Conservation (phyloP, 176 grass and related monocot species). For the Oryza glaberrima region DNA sequence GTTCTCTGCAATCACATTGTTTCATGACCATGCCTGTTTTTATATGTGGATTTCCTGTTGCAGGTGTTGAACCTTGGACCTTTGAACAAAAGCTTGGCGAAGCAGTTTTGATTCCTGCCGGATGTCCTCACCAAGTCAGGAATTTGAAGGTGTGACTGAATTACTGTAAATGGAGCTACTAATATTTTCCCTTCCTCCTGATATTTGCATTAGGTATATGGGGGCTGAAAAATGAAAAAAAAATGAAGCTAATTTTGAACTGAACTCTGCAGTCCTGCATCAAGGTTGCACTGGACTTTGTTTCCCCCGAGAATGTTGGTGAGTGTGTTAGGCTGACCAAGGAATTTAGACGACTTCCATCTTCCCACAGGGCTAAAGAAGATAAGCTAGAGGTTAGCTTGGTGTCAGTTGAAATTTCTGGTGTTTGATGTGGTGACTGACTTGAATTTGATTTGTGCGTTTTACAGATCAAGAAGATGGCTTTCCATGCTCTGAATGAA, state of each 20-base stretch:
- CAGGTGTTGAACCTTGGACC: slow-evolving; percentile 90
- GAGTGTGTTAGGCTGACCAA: slow-evolving; percentile 66
- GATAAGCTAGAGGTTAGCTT: slow-evolving; percentile 72
- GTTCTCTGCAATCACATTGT: background rate
- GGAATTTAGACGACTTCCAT: slow-evolving; percentile 75
- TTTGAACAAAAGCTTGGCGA: slow-evolving; percentile 91
- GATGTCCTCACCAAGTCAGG: slow-evolving; percentile 89
- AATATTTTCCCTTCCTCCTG: background rate
- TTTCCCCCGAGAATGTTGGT: slow-evolving; percentile 75
- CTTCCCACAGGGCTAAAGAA: slow-evolving; percentile 73
- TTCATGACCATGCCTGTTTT: background rate
- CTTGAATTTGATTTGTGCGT: background rate
- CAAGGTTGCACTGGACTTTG: slow-evolving; percentile 84
- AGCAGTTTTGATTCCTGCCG: slow-evolving; percentile 81
- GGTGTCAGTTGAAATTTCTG: background rate
- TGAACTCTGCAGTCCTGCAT: slow-evolving; percentile 77
- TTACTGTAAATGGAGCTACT: background rate
- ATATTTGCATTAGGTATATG: background rate
- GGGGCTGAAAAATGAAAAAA: slow-evolving; percentile 7
- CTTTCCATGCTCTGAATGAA: slow-evolving; percentile 57
- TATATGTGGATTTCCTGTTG: slow-evolving; percentile 21
- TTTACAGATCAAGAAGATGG: slow-evolving; percentile 80
- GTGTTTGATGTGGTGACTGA: background rate
- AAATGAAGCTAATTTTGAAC: background rate
- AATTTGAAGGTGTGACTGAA: slow-evolving; percentile 74